Base-by-base conservation (phyloP, 1,139 yeast species). In the Nematodospora anomalae region DNA sequence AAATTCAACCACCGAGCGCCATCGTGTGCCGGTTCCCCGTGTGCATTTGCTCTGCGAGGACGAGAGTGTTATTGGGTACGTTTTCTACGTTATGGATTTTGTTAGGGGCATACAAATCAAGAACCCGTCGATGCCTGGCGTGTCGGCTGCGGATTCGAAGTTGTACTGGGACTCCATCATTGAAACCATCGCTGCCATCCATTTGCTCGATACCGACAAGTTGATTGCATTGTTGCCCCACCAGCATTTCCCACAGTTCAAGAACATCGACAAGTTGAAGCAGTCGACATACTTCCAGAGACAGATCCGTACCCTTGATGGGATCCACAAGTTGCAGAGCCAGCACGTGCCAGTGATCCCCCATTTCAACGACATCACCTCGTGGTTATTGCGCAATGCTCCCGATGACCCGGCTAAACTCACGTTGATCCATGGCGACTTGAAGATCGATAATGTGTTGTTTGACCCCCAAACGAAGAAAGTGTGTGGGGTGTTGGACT, bases 391-490 rank as follows among this genome's bases (percentile, higher is more conserved):
- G 16, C 36, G 48, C 11, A 55, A 60, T 14, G 64, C 74, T 0
- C 80, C 84, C 13, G 48, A 52, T 9, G 86, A 82, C 43, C 74
- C 79, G 0, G 50, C 60, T 3, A 57, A 65, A 6, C 61, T 69
- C 33, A 58, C 74, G 1, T 66, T 80, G 46, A 78, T 80, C 28
- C 87, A 80, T 47, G 87, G 87, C 1, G 87, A 80, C 55, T 80
- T 76, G 62, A 80, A 80, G 51, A 77, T 80, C 31, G 87, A 80
- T 53, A 80, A 80, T 49, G 51, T 80, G 24, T 61, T 80, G 7
- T 80, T 76, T 51, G 76, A 78, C 46, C 74, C 75, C 6, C 59
- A 67, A 1, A 67, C 71, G 32, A 71, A 74, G 14, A 55, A 59
- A 32, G 79, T 80, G 3, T 59, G 73, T 37, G 84, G 84, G 0